Evolutionary conservation across 2,329 filamentous ascomycete genomes (phyloP), one percentile per base, ranked within the genome.

Genomic region (Daldinia sp.): DNA sequence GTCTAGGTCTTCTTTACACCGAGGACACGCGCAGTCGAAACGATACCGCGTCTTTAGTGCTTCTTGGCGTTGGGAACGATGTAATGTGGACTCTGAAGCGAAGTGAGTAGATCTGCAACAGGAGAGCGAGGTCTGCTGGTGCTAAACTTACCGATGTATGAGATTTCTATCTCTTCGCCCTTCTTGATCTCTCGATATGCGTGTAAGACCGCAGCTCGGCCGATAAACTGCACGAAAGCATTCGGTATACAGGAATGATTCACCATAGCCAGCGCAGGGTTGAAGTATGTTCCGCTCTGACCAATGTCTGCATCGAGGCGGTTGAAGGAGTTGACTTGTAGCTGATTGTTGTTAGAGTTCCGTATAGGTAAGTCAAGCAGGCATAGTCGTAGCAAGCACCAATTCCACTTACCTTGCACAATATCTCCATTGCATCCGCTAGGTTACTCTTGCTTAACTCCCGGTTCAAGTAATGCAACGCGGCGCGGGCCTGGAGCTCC

Each of bases 231-330:
- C 15, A 90, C 85, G 54, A 84, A 80, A 1, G 88, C 87, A 70
- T 89, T 90, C 3, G 88, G 88, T 2, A 84, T 75, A 69, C 89
- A 91, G 0, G 87, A 88, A 74, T 91, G 89, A 69, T 91, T 90
- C 23, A 83, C 82, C 84, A 89, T 88, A 65, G 87, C 85, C 46
- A 89, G 79, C 3, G 77, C 82, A 0, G 86, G 81, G 69, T 89
- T 85, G 41, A 90, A 78, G 68, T 87, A 90, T 33, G 89, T 80
- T 26, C 87, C 88, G 0, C 84, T 81, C 61, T 85, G 81, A 0
- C 82, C 85, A 6, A 85, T 76, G 72, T 90, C 87, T 1, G 79
- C 76, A 59, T 89, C 87, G 28, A 81, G 81, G 59, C 86, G 81
- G 73, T 87, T 86, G 74, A 90, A 90, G 3, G 87, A 83, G 77